Base-by-base conservation (phyloP, 1,139 yeast species). In the Candida dubliniensis region DNA sequence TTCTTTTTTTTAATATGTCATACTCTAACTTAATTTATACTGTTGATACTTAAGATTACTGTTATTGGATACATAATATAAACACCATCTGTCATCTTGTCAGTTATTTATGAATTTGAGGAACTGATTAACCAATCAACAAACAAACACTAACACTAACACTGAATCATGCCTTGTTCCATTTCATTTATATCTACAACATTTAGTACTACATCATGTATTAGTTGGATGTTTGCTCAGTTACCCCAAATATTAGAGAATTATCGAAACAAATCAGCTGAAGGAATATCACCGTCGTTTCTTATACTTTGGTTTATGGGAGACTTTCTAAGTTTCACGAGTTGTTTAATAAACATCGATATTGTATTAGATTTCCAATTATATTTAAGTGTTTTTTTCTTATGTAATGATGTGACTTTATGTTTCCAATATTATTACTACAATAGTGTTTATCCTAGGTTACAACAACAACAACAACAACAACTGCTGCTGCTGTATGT, bases 181-280 rank as follows among this genome's bases (percentile, higher is more conserved):
- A 42, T 31, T 32, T 46, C 57, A n/a, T 38, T 44, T 18, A 30
- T 61, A 12, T 70, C 78, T 6, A 52, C 56, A 35, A 40, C 56
- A 43, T 76, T 65, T 54, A 66, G 70, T 60, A 51, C 64, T 2
- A 27, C 70, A 8, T 72, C 77, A 5, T 53, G 71, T 34, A 43
- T 48, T 4, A 67, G 87, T 43, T 90, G 97, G 87, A 71, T 90
- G 36, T 82, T 90, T 55, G 96, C 97, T 1, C 95, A 88, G 60
- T 65, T 88, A 24, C 98, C 98, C 0, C 99, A 91, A 60, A 83
- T 89, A 14, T 65, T 82, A 47, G 81, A 84, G 56, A 91, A 91
- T 57, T 87, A 86, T 62, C 71, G 71, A 30, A 80, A 76, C 59
- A 84, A 87, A 57, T 84, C 95, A 0, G 96, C 95, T 1, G 95